These are phyloP conservation scores for Aspergillus olivimuriae DNA, from an alignment of 495 filamentous ascomycete species.

Conservation along the genomic window DNA sequence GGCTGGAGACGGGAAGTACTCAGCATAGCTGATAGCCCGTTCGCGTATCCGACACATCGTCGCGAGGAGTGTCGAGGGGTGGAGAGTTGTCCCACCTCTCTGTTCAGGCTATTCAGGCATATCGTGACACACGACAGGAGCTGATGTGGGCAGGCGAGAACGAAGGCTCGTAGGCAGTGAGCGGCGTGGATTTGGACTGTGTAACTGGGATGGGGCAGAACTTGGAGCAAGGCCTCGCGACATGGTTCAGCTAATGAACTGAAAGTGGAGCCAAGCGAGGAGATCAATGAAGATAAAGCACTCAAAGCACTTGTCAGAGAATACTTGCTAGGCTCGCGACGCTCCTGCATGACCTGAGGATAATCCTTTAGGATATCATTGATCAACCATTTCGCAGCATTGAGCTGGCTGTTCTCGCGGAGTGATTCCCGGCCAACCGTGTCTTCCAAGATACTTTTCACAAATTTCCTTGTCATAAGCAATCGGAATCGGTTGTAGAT, in stretches of 20 bases:
- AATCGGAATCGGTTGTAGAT: constrained; percentile 82
- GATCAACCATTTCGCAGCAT: constrained; percentile 72
- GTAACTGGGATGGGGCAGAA: constrained; percentile 91
- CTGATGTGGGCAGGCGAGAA: constrained; percentile 85
- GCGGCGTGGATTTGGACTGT: constrained; percentile 88
- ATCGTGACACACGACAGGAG: constrained; percentile 87
- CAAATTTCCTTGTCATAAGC: constrained; percentile 76
- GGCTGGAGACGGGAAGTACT: constrained; percentile 84
- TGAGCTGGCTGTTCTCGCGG: constrained; percentile 79
- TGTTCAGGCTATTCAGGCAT: constrained; percentile 89
- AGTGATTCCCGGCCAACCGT: constrained; percentile 77
- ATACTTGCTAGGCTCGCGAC: constrained; percentile 84
- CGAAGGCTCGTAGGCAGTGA: constrained; percentile 76
- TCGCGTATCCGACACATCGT: constrained; percentile 84
- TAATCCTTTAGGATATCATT: constrained; percentile 93
- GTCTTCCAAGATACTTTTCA: constrained; percentile 77
- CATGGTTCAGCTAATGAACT: constrained; percentile 69
- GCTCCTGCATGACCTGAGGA: constrained; percentile 86
- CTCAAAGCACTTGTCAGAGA: constrained; percentile 72
- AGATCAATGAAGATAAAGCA: constrained; percentile 71
- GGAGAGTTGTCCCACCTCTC: constrained; percentile 74
- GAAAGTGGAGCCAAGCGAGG: constrained; percentile 73
- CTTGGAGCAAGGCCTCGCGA: constrained; percentile 82
- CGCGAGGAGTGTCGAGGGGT: constrained; percentile 73
- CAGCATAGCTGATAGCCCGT: constrained; percentile 86